Conservation (phyloP, 2,329 filamentous ascomycete species). For the Penicillium sp. region DNA sequence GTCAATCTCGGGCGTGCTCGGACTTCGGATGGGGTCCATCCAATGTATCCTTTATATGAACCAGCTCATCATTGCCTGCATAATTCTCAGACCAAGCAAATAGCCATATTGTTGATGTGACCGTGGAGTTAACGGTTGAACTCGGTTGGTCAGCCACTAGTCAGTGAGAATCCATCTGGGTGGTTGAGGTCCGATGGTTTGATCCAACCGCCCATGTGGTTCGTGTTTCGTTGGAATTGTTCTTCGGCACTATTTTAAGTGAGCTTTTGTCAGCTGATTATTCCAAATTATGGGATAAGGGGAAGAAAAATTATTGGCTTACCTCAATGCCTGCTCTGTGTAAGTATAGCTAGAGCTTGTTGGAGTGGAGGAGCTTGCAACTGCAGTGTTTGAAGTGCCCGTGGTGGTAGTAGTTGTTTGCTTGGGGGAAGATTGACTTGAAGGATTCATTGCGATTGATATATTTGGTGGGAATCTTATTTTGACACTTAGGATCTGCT, state of each 20-base stretch:
- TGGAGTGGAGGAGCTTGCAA: background rate
- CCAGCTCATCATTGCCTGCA: background rate
- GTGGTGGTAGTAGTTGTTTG: background rate
- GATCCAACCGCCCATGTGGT: background rate
- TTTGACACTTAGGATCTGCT: background rate
- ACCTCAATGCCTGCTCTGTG: background rate
- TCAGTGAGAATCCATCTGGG: background rate
- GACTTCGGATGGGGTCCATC: background rate
- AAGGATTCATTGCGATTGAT: background rate
- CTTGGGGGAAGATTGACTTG: background rate
- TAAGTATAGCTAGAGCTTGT: background rate
- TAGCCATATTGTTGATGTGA: background rate
- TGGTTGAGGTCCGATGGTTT: background rate
- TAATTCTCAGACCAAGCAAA: background rate
- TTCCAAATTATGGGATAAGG: accelerated
- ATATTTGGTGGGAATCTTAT: background rate
- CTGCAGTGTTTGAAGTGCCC: background rate
- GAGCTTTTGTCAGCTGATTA: background rate
- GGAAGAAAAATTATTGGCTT: background rate
- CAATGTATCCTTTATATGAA: background rate
- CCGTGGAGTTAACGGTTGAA: background rate
- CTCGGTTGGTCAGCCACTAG: background rate
- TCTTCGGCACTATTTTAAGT: background rate
- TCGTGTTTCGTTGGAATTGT: background rate
- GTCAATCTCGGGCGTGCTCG: background rate